Evolutionary conservation across 1,139 yeast genomes (phyloP).

Genomic region (Scheffersomyces titani): DNA sequence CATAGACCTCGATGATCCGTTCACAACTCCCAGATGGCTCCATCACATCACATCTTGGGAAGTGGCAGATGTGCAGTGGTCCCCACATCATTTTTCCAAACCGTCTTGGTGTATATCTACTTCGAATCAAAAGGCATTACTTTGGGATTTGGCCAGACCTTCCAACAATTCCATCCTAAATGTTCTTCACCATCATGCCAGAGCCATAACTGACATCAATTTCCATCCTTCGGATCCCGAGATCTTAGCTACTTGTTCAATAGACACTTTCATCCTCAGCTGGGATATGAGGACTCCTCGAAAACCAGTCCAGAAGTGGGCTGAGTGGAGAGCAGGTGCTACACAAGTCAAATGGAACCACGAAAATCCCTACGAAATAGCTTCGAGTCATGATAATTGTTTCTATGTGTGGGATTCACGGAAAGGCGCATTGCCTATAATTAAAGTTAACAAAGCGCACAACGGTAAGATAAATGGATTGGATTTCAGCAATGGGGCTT

Average conservation of each 20-base stretch:
- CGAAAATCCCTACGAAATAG: conserved; percentile 70
- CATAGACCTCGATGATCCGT: conserved; percentile 93
- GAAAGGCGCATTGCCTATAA: conserved; percentile 75
- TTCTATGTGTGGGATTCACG: conserved; percentile 87
- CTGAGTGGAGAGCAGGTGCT: conserved; percentile 95
- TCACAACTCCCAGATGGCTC: conserved; percentile 90
- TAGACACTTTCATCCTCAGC: conserved; percentile 80
- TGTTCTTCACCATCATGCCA: conserved; percentile 82
- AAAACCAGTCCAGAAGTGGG: conserved; percentile 72
- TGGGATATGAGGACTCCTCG: conserved; percentile 90
- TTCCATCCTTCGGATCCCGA: conserved; percentile 90
- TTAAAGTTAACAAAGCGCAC: conserved; percentile 68
- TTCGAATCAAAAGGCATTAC: conserved; percentile 89
- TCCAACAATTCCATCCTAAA: conserved; percentile 80
- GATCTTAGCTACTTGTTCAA: conserved; percentile 87
- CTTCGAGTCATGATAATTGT: conserved; percentile 81
- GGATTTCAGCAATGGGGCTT: conserved; percentile 69
- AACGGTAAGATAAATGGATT: conserved; percentile 83
- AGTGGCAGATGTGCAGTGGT: conserved; percentile 98
- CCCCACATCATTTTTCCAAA: conserved; percentile 75
- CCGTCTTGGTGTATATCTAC: conserved; percentile 94
- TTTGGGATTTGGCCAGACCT: conserved; percentile 86
- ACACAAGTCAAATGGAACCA: conserved; percentile 95
- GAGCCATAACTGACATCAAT: conserved; percentile 95
- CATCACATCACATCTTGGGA: conserved; percentile 96